These are phyloP conservation scores for Hemerocallis citrina DNA, from an alignment of 106 monocot species.

Conservation along the genomic window DNA sequence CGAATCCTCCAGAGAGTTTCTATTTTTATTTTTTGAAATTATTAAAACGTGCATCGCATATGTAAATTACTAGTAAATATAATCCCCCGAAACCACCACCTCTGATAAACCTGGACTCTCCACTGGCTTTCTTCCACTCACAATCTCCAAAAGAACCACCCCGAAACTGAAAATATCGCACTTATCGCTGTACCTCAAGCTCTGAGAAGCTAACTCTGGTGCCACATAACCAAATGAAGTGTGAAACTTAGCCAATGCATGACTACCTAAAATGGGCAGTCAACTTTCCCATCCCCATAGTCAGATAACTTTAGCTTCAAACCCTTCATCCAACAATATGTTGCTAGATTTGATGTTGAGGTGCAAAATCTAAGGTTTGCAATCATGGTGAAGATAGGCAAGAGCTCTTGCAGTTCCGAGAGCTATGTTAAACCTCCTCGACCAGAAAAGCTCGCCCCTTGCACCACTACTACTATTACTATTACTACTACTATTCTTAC, in stretches of 20 bases:
- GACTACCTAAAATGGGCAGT: conserved; percentile 66
- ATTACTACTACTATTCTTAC: conserved; percentile 4
- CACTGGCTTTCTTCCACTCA: conserved; percentile 80
- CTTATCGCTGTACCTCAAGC: conserved; percentile 78
- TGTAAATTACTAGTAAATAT: too few relatives aligned
- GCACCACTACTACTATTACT: conserved; percentile 20
- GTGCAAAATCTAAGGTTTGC: conserved; percentile 66
- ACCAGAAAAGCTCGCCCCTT: conserved; percentile 56
- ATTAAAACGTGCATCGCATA: too few relatives aligned
- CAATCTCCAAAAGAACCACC: conserved; percentile 77
- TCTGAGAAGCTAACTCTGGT: conserved; percentile 79
- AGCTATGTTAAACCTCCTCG: conserved; percentile 59
- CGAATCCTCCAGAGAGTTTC: too few relatives aligned
- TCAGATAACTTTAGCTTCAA: conserved; percentile 73
- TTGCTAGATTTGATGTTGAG: conserved; percentile 89
- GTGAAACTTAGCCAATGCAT: conserved; percentile 43
- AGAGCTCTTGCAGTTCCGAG: conserved; percentile 77
- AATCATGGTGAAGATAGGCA: conserved; percentile 94
- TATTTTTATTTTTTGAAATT: too few relatives aligned
- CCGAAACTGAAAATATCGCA: conserved; percentile 98
- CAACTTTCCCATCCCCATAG: conserved; percentile 76
- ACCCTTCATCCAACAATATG: conserved; percentile 68
- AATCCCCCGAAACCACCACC: conserved; percentile 61
- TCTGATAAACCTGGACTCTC: conserved; percentile 46
- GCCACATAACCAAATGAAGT: conserved; percentile 74